Conservation (phyloP, 1,139 yeast species). For the Geotrichum bryndzae region DNA sequence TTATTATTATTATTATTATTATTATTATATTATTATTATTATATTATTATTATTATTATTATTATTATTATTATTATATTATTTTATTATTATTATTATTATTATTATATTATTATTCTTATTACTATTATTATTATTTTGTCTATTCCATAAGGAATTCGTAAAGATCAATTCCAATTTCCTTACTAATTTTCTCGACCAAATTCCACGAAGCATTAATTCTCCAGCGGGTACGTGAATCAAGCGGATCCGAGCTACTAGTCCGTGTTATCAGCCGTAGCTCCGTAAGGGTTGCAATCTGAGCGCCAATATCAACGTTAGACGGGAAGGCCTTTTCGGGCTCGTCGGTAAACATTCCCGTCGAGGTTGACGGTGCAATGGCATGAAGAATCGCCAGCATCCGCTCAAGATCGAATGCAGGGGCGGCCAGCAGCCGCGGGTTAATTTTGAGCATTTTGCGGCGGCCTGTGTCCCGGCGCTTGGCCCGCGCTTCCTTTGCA, state of each 20-base stretch:
- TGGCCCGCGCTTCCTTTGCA: constrained; percentile 46
- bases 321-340: constrained; percentile 29
- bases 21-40: no score
- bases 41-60: no score
- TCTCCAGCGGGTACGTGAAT: constrained; percentile 59
- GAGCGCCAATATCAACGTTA: constrained; percentile 49
- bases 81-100: no score
- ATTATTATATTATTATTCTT: no score
- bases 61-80: no score
- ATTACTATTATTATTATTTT: no score
- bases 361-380: constrained; percentile 38
- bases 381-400: constrained; percentile 61
- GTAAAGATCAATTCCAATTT: constrained; percentile 49
- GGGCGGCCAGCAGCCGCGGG: constrained; percentile 52
- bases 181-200: constrained; percentile 46
- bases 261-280: constrained; percentile 49
- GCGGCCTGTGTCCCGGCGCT: constrained; percentile 40
- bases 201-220: constrained; percentile 53
- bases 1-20: no score
- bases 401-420: constrained; percentile 61
- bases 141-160: constrained; percentile 39
- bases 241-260: constrained; percentile 51
- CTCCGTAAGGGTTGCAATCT: constrained; percentile 54
- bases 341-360: constrained; percentile 23
- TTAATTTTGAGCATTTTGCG: constrained; percentile 46